Evolutionary conservation across 441 rosid genomes (phyloP), one percentile per base, ranked within the genome.

Genomic region (Populus hybrid): DNA sequence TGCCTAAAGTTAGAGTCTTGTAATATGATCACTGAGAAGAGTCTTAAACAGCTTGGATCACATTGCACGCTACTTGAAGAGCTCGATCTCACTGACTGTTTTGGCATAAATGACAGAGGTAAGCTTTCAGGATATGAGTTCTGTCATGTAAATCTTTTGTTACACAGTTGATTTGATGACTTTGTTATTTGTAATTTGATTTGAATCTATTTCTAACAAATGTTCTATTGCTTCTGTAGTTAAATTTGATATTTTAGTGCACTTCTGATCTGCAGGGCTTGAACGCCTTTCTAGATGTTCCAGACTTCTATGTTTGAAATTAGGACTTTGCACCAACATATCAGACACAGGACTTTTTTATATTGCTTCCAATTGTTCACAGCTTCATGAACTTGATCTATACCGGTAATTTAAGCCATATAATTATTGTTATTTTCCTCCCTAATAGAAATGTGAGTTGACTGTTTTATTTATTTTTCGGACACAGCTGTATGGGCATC

Each of bases 81-180:
- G 80, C 85, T 95, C 73, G 99, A 95, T 85, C 94, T 95, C 76
- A 95, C 98, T 1, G 99, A 95, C 70, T 93, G 98, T 79, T 69
- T 73, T 30, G 88, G 93, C 6, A 81, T 92, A 75, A 91, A 90
- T 70, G 97, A 95, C 72, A 88, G 77, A 82, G 98, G 97, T 92
- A 86, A 77, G 61, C 34, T 66, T 74, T 75, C 59, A 70, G 7
- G 24, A 12, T 16, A 3, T 61, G 65, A 50, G 28, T 19, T 40
- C 67, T 9, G 21, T 67, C 64, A 2, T 16, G 63, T 76, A 19
- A 38, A 59, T 3, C 23, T 73, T 18, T 65, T 57, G 42, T 67
- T 59, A 35, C 18, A 35, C 53, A 9, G 28, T 71, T 32, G 63
- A 63, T 30, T 5, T 76, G 36, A 28, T 28, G 64, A 14, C 21